These are phyloP conservation scores for Boletus albobrunnescens DNA, from an alignment of 1,284 basidiomycete genomes.

Conservation along the genomic window DNA sequence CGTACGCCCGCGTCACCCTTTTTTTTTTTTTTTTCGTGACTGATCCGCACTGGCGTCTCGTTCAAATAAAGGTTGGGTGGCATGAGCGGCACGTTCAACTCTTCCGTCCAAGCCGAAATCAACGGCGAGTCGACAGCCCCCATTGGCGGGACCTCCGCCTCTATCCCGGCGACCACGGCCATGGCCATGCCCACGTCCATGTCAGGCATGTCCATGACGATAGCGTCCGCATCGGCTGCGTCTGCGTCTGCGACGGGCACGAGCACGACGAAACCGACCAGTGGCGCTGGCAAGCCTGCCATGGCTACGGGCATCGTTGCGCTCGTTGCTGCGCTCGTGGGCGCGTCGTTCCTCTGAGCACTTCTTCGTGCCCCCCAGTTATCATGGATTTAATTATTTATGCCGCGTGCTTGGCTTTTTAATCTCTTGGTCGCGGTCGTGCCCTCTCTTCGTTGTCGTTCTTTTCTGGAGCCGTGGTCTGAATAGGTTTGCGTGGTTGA, in stretches of 20 bases:
- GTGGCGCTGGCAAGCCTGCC: slow-evolving; percentile 20
- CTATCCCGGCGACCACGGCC: not conserved
- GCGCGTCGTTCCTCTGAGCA: slow-evolving; percentile 22
- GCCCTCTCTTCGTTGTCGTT: too few relatives aligned
- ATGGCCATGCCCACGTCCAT: not conserved
- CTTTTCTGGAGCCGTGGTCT: not conserved
- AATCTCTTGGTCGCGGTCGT: too few relatives aligned
- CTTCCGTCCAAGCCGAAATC: slow-evolving; percentile 51
- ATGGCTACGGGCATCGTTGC: slow-evolving; percentile 23
- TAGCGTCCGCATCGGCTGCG: not conserved
- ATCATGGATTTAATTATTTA: not conserved
- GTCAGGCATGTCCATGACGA: not conserved
- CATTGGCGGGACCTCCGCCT: slow-evolving; percentile 34
- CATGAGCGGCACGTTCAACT: slow-evolving; percentile 65
- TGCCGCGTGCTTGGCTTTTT: not conserved
- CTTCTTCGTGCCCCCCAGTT: too few relatives aligned
- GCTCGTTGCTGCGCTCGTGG: slow-evolving; percentile 18
- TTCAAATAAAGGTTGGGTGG: slow-evolving; percentile 15
- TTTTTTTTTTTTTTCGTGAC: not conserved
- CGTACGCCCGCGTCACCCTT: slow-evolving; percentile 35
- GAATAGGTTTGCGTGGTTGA: not conserved
- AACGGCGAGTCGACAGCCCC: slow-evolving; percentile 56
- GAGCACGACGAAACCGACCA: slow-evolving; percentile 15
- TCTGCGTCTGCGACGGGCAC: slow-evolving; percentile 9
- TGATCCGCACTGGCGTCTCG: not conserved